A percentile compares a stretch with the other conserved stretches of the same genome.
Evolutionary conservation across 164 flowering plant genomes (phyloP).

Genomic region (Dillenia suffruticosa): DNA sequence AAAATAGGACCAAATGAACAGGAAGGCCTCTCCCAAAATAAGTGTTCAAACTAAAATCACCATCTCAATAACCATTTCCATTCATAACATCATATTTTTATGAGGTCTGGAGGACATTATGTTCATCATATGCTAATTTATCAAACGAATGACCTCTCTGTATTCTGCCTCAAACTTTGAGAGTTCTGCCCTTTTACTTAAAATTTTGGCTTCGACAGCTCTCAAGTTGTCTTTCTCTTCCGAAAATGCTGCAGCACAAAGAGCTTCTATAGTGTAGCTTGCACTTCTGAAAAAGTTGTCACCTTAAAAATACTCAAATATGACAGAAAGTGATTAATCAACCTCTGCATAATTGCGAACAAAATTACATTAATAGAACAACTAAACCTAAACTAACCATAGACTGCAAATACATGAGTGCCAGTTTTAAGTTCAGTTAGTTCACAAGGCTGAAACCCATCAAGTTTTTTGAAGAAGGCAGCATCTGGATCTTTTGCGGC

Average conservation of each 20-base stretch:
- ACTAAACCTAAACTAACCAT: slow-evolving; percentile 52
- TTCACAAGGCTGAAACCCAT: slow-evolving; percentile 97
- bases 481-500: slow-evolving; percentile 88
- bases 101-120: not conserved
- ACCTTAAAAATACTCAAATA: slow-evolving; percentile 39
- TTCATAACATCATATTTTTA: no score
- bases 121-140: not conserved
- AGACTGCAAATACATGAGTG: slow-evolving; percentile 91
- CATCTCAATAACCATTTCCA: no score
- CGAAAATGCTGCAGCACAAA: slow-evolving; percentile 68
- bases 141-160: slow-evolving; percentile 55
- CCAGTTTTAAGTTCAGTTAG: slow-evolving; percentile 88
- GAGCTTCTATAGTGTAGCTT: slow-evolving; percentile 78
- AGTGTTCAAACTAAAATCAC: not conserved
- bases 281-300: slow-evolving; percentile 95
- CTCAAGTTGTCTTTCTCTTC: slow-evolving; percentile 79
- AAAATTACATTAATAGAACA: no score
- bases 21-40: not conserved
- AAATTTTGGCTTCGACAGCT: slow-evolving; percentile 76
- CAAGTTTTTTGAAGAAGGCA: slow-evolving; percentile 86
- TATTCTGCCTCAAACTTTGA: slow-evolving; percentile 91
- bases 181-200: slow-evolving; percentile 78
- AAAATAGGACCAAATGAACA: no score
- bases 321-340: not conserved
- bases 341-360: no score